Base-by-base conservation (phyloP, 768 basidiomycete species). In the Rhodotorula babjevae region DNA sequence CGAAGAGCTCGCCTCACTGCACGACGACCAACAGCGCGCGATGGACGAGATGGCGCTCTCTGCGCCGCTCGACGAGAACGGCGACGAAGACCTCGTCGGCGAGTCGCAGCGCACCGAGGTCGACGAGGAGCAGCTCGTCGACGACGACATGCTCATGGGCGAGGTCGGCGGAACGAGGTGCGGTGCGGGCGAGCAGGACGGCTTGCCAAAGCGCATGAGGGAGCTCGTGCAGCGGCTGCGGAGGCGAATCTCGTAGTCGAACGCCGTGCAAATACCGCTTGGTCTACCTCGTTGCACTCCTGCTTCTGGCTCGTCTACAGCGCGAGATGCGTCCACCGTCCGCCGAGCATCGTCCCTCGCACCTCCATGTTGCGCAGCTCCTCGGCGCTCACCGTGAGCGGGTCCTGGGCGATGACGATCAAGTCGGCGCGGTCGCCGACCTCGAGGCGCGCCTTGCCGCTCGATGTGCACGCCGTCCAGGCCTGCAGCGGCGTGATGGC, bases 401-500 rank as follows among this genome's bases (percentile, higher is more conserved):
- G 78, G 66, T 79, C 68, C 12, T 44, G 42, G 1, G 57, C 44
- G 0, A 78, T 61, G 10, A 79, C 61, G 46, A 70, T 58, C 7
- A 79, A 62, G 49, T 79, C 78, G 6, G 78, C 78, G 11, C 50
- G 46, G 27, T 78, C 76, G 21, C 77, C 77, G 0, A 70, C 72
- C 29, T 65, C 65, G 33, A 79, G 44, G 0, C 42, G 23, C 11
- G 63, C 23, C 42, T 73, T 67, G 21, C 77, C 76, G 36, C 75
- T 77, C 72, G 69, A 75, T 0, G 79, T 79, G 16, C 76, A 78
- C 16, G 69, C 72, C 19, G 23, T 44, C 65, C 69, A 79, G 14
- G 79, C 79, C 7, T 68, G 74, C 50, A 67, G 52, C 49, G 69
- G 56, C 31, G 76, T 63, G 67, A 79, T 63, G 31, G 69, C 71